A percentile compares a stretch with the other conserved stretches of the same genome.
Conservation (phyloP, 108 stramenopile species). For the Pseudonitzschia delicatissima region DNA sequence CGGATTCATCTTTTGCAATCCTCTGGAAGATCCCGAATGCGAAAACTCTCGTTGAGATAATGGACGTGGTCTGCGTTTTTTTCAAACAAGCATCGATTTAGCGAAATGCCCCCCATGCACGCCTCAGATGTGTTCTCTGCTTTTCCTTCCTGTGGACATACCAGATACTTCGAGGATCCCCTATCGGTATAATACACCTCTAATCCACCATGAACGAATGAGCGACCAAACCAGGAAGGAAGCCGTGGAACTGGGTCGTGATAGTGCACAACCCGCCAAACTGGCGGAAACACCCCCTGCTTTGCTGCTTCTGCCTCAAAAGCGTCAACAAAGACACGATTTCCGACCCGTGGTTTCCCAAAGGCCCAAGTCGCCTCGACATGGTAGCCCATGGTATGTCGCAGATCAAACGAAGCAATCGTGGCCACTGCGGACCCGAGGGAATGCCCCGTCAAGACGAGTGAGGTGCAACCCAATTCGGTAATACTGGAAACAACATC, state of each 20-base stretch:
- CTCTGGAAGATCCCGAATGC: not conserved
- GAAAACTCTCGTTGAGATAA: not conserved
- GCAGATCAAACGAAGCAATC: not conserved
- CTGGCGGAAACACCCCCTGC: not conserved
- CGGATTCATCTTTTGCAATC: too few relatives aligned
- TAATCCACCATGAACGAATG: not conserved
- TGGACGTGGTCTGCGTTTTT: not conserved
- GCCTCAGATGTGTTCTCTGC: not conserved
- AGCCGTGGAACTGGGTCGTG: not conserved
- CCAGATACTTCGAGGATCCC: not conserved
- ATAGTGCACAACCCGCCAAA: not conserved
- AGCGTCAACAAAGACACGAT: not conserved
- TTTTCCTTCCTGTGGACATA: not conserved
- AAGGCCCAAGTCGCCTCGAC: not conserved
- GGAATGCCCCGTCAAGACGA: not conserved
- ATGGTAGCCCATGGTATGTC: not conserved
- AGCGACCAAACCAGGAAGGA: not conserved
- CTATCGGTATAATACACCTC: not conserved
- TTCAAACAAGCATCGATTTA: not conserved
- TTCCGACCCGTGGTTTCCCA: not conserved
- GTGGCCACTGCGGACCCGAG: not conserved
- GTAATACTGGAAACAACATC: not conserved
- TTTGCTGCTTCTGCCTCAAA: not conserved
- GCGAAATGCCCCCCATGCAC: not conserved
- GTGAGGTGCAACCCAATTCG: not conserved